Evolutionary conservation across 305 asterid genomes (phyloP), one percentile per base, ranked within the genome.

Genomic region (Fraxinus albicans): DNA sequence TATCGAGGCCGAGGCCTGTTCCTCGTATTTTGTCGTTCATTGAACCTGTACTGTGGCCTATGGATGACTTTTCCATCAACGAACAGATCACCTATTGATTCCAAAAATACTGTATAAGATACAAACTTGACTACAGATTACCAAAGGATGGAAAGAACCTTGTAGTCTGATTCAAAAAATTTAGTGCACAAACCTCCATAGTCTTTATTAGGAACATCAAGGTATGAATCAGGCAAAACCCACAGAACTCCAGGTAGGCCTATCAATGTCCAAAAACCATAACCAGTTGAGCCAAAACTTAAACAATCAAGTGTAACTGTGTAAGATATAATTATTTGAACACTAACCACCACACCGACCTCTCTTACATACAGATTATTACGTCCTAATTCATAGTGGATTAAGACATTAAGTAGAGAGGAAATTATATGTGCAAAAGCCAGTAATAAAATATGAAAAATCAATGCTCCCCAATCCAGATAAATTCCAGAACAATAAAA

Each of bases 141-240:
- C 50, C n/a, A 29, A 65, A 29, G 60, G 76, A 17, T 0, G 13
- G 36, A 77, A 13, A 69, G 19, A 78, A 79, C 3, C 29, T 7
- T 27, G 74, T 12, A 10, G 38, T 12, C 19, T 69, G 9, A 25
- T 13, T 13, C 76, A 33, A 77, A 83, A 77, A 53, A 50, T 35
- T 15, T 78, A 42, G 17, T 55, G 33, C 40, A 79, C 95, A 69
- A 40, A 40, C 47, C 47, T 40, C 47, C 47, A 40, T 40, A 40
- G 47, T 40, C 47, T 40, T 40, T 40, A 40, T 40, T 40, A 40
- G 47, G 47, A 1, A 40, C 47, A 80, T 95, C 98, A 36, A 95
- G 96, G 77, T 95, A 95, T 17, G 99, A 94, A 83, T 95, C 99
- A 10, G 99, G 99, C 83, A 95, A 86, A 76, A 95, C 97, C 98